Evolutionary conservation across 345 rosid genomes (phyloP).

Genomic region (Citrus glauca): DNA sequence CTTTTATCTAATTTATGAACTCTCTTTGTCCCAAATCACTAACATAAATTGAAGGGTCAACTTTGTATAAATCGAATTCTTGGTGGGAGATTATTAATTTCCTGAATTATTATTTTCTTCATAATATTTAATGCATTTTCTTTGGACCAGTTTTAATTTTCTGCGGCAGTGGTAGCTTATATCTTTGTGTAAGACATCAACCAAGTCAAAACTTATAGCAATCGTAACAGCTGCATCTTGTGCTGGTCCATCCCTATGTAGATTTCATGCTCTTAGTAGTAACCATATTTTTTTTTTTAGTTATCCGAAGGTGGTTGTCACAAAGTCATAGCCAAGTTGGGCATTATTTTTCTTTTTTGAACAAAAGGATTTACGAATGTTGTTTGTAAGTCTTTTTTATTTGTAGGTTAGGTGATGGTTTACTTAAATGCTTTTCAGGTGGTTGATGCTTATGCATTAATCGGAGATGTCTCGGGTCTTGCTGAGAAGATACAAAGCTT

Average conservation of each 20-base stretch:
- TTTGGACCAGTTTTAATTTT: background rate
- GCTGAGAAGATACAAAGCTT: constrained; percentile 97
- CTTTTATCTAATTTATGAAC: constrained; percentile 4
- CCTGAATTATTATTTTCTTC: background rate
- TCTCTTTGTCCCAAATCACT: background rate
- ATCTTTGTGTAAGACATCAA: background rate
- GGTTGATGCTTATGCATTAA: constrained; percentile 95
- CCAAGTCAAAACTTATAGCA: background rate
- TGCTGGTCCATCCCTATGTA: background rate
- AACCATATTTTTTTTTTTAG: background rate
- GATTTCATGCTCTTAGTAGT: background rate
- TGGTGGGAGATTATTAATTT: background rate
- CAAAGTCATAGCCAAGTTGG: background rate
- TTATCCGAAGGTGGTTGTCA: background rate
- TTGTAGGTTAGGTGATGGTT: constrained; percentile 15
- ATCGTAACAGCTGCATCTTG: background rate
- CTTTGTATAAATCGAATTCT: background rate
- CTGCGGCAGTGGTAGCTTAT: background rate
- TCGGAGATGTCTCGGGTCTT: constrained; percentile 96
- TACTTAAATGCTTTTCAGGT: constrained; percentile 48
- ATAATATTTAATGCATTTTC: background rate
- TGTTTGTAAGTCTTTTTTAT: background rate
- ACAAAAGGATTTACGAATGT: background rate
- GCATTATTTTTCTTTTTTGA: background rate
- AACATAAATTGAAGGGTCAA: background rate